Evolutionary conservation across 768 basidiomycete species (phyloP).

Genomic region (Cantharellus cinnabarinus): DNA sequence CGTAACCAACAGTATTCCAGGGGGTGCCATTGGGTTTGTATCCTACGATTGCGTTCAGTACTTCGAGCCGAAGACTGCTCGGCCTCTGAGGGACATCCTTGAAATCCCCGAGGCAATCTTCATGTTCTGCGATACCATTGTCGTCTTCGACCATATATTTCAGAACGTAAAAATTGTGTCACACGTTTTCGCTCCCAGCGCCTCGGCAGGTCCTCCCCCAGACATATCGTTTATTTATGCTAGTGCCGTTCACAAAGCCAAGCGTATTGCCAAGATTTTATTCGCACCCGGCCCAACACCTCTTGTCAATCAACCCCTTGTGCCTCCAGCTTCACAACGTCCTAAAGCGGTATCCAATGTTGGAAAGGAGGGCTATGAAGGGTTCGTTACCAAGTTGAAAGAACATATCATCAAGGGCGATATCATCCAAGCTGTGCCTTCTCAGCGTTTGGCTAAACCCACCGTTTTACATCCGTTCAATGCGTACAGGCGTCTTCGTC

Average conservation of each 20-base stretch:
- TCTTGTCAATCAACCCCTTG: conserved; percentile 35
- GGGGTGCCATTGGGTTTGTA: conserved; percentile 94
- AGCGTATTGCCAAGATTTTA: conserved; percentile 56
- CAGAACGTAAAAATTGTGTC: conserved; percentile 91
- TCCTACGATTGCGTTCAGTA: conserved; percentile 91
- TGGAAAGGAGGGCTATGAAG: conserved; percentile 79
- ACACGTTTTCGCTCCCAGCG: conserved; percentile 69
- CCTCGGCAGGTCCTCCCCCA: conserved; percentile 3
- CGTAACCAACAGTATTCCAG: conserved; percentile 17
- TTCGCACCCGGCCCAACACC: conserved; percentile 32
- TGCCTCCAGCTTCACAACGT: conserved; percentile 31
- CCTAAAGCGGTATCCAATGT: conserved; percentile 49
- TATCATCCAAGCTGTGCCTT: conserved; percentile 97
- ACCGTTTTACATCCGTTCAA: conserved; percentile 92
- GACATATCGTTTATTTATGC: conserved; percentile 72
- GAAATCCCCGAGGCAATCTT: conserved; percentile 89
- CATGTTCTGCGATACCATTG: conserved; percentile 89
- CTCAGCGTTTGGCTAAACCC: conserved; percentile 69
- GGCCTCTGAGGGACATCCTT: conserved; percentile 53
- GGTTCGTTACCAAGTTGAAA: conserved; percentile 79
- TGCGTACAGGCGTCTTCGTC: conserved; percentile 79
- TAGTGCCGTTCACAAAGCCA: conserved; percentile 64
- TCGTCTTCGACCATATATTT: conserved; percentile 93
- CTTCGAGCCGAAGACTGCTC: conserved; percentile 80
- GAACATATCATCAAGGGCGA: conserved; percentile 90